These are phyloP conservation scores for Boletus semigastroideus DNA, from an alignment of 1,284 basidiomycete species.

Conservation along the genomic window DNA sequence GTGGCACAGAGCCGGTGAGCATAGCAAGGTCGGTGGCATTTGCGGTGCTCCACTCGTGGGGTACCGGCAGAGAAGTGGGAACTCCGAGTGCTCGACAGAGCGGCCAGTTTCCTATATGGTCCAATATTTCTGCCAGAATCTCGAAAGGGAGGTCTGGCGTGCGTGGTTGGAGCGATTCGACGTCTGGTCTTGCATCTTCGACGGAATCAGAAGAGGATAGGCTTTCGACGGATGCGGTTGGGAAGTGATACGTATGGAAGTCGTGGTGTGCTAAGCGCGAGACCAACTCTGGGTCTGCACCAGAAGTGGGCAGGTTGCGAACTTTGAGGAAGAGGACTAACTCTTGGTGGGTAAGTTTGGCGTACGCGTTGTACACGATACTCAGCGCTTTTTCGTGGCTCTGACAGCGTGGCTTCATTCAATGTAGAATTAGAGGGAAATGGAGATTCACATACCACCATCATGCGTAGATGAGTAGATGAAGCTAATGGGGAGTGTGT, in stretches of 20 bases:
- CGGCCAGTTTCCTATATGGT: constrained; percentile 78
- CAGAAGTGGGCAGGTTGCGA: constrained; percentile 61
- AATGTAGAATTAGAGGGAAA: constrained; percentile 13
- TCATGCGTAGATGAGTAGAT: constrained; percentile 11
- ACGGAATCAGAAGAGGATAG: constrained; percentile 19
- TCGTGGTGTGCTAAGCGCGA: constrained; percentile 70
- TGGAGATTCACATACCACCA: constrained; percentile 26
- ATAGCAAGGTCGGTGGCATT: constrained; percentile 67
- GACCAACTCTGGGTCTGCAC: constrained; percentile 60
- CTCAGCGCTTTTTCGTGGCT: constrained; percentile 23
- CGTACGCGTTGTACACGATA: constrained; percentile 51
- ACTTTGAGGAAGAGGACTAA: constrained; percentile 72
- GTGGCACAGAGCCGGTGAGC: constrained; percentile 58
- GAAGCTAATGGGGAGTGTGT: too few relatives aligned
- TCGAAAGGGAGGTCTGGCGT: constrained; percentile 69
- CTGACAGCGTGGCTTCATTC: constrained; percentile 7
- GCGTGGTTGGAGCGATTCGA: constrained; percentile 23
- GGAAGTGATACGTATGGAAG: constrained; percentile 66
- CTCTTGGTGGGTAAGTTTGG: constrained; percentile 61
- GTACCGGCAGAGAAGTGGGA: constrained; percentile 63
- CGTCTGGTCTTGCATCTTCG: constrained; percentile 23
- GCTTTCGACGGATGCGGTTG: constrained; percentile 30
- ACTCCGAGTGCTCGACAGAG: constrained; percentile 72
- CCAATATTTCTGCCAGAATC: constrained; percentile 72
- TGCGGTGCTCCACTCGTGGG: constrained; percentile 69